phyloP scores from a whole-genome alignment of 78 protist species.

The Parvularia atlantis region DNA sequence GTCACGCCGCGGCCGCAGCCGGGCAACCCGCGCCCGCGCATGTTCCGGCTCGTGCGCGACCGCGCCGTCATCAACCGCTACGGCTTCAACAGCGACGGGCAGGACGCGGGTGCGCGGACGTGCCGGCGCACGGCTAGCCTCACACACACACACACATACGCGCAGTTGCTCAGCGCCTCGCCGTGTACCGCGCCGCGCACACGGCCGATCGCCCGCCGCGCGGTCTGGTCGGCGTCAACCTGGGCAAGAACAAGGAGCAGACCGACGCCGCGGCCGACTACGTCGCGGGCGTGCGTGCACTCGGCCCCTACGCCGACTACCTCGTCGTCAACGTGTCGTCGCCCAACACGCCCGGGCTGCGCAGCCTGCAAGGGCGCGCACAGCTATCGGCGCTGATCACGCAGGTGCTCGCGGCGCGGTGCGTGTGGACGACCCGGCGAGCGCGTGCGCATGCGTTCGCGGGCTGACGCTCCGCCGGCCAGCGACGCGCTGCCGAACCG shows the following conservation, averaged over 20 bases:
- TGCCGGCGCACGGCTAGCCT: no score
- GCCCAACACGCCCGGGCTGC: constrained; percentile 76
- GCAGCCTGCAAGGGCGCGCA: constrained; percentile 41
- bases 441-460: no score
- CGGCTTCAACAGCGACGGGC: constrained; percentile 71
- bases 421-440: no score
- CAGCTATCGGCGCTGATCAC: neutral
- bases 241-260: constrained; percentile 63
- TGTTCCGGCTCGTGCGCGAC: constrained; percentile 55
- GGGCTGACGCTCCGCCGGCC: no score
- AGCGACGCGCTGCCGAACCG: no score
- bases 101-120: no score
- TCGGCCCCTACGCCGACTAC: constrained; percentile 49
- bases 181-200: no score
- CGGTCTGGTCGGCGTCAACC: constrained; percentile 42
- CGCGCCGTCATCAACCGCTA: constrained; percentile 72
- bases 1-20: constrained; percentile 71
- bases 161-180: neutral
- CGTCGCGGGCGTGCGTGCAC: constrained; percentile 14
- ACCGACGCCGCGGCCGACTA: constrained; percentile 51
- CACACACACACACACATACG: no score
- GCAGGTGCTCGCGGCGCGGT: neutral
- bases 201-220: neutral
- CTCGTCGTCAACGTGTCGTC: constrained; percentile 67
- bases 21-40: constrained; percentile 70